Evolutionary conservation across 1,284 basidiomycete species (phyloP), one percentile per base, ranked within the genome.

Genomic region (Cutaneotrichosporon sp.): DNA sequence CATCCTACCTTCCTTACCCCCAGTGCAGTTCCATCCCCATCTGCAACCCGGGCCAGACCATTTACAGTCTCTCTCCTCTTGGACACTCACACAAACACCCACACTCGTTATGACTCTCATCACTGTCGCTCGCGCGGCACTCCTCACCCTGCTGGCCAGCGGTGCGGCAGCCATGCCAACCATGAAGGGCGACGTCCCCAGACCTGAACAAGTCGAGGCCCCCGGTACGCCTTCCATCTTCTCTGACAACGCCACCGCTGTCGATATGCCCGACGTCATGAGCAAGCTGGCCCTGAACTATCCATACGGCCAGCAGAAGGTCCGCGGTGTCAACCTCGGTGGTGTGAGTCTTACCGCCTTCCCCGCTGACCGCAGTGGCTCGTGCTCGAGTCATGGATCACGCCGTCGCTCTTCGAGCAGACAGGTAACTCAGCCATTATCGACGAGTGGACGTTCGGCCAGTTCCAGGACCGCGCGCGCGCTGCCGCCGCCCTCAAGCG

Each of bases 371-470:
- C 31, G 21, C 60, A 75, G 71, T 76, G 74, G 74, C 73, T 76
- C 22, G 70, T 79, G 8, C 66, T 74, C 14, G 80, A 81, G 66
- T 76, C 79, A 0, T 81, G 73, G 69, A 80, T 80, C 70, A 80
- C 89, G 0, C 92, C 92, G 14, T 89, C 88, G 56, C 76, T 95
- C n/a, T 97, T 94, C 73, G 89, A 92, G 70, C 83, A 85, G 72
- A 92, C 91, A 0, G 87, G 84, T 38, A 88, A 91, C 76, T 70
- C 80, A 26, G 81, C 77, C 51, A 89, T 83, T 57, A 72, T 93
- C 62, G 92, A 95, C 76, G 91, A 97, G 80, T 97, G 86, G 83
- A 96, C 94, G 0, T 94, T 82, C 63, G 72, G 76, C 60, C 71
- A 76, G 59, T 72, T 74, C 60, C 81, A 81, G 66, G 76, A 80